These are phyloP conservation scores for Golovinomyces cichoracearum DNA, from an alignment of 2,329 filamentous ascomycete genomes.

Conservation along the genomic window DNA sequence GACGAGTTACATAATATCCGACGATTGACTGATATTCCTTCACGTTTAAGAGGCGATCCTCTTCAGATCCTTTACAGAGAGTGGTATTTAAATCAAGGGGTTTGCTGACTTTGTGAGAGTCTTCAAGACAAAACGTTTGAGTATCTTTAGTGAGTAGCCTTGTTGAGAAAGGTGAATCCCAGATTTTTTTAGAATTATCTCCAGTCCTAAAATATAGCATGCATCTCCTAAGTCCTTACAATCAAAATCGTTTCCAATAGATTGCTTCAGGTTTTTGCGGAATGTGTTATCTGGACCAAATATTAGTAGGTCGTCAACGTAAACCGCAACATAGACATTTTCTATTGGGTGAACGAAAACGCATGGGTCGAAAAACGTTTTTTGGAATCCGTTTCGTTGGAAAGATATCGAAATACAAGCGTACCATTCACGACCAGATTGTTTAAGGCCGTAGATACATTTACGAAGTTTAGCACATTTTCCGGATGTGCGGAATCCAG, in stretches of 20 bases:
- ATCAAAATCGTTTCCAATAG: not conserved
- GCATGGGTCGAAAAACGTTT: not conserved
- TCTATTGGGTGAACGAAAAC: constrained; percentile 1
- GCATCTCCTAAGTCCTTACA: not conserved
- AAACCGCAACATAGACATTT: not conserved
- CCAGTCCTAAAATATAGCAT: not conserved
- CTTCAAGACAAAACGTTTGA: not conserved
- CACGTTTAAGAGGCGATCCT: not conserved
- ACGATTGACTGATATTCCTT: not conserved
- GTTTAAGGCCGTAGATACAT: constrained; percentile 1
- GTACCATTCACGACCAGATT: constrained; percentile 2
- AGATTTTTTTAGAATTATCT: not conserved
- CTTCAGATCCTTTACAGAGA: not conserved
- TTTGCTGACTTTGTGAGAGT: not conserved
- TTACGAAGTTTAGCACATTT: constrained; percentile 1
- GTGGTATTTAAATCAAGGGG: not conserved
- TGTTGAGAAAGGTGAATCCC: not conserved
- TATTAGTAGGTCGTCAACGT: not conserved
- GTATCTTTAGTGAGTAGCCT: not conserved
- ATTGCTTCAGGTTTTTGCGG: not conserved
- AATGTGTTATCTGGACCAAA: not conserved
- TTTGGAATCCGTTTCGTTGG: not conserved
- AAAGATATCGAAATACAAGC: constrained; percentile 1
- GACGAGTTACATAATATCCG: not conserved
- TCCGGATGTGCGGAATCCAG: not conserved